Evolutionary conservation across 129 eudicot genomes (phyloP).

Genomic region (Escallonia herrerae): DNA sequence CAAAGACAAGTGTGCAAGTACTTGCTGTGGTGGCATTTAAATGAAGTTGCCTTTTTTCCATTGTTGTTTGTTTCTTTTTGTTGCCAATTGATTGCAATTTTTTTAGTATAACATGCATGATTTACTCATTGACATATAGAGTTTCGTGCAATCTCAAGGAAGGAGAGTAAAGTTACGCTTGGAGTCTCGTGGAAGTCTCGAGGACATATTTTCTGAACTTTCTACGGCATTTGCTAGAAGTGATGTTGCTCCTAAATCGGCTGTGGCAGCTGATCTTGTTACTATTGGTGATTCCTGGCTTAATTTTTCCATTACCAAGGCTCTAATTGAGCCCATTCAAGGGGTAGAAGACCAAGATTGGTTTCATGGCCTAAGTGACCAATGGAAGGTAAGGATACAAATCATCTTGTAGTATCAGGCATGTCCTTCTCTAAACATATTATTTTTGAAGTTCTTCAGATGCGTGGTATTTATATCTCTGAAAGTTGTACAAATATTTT

Average conservation of each 20-base stretch:
- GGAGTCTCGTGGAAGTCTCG: conserved; percentile 64
- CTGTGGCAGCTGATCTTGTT: conserved; percentile 76
- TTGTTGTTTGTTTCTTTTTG: neutral
- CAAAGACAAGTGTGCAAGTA: no score
- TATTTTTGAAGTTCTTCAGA: neutral
- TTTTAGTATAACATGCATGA: neutral
- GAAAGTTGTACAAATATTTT: neutral
- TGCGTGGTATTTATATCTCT: neutral
- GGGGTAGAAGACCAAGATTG: conserved; percentile 74
- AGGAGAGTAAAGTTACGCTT: conserved; percentile 57
- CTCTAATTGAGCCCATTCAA: conserved; percentile 65
- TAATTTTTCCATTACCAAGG: conserved; percentile 52
- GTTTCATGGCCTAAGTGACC: conserved; percentile 58
- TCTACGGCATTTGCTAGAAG: conserved; percentile 36
- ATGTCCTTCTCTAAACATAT: neutral
- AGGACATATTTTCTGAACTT: conserved; percentile 63
- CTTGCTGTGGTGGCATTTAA: neutral
- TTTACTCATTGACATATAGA: conserved; percentile 33
- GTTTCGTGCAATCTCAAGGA: conserved; percentile 85
- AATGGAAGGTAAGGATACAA: conserved; percentile 71
- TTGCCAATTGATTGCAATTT: neutral
- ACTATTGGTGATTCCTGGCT: conserved; percentile 93
- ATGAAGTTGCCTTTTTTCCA: neutral
- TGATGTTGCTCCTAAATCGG: conserved; percentile 49
- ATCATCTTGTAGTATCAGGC: neutral